These are phyloP conservation scores for Cornus kousa DNA, from an alignment of 148 eudicot genomes.

Conservation along the genomic window DNA sequence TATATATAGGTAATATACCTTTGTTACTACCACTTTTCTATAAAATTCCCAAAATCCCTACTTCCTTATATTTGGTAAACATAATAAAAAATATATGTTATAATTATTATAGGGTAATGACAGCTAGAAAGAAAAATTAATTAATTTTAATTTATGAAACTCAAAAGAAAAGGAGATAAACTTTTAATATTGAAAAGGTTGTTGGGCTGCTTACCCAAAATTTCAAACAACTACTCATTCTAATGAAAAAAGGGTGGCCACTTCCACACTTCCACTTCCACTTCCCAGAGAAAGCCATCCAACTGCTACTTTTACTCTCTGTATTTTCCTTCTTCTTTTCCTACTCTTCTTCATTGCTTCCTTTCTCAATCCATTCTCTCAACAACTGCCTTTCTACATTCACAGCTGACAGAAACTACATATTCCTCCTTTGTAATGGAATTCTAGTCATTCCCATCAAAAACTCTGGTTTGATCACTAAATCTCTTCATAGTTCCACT, in stretches of 20 bases:
- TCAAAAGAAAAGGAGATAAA: too few relatives aligned
- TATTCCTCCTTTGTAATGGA: slow-evolving; percentile 68
- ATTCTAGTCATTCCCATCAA: slow-evolving; percentile 48
- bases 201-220: too few relatives aligned
- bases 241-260: not conserved
- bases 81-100: too few relatives aligned
- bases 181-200: too few relatives aligned
- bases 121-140: too few relatives aligned
- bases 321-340: slow-evolving; percentile 28
- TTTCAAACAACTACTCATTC: too few relatives aligned
- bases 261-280: slow-evolving; percentile 4
- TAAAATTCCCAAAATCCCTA: too few relatives aligned
- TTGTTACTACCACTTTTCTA: too few relatives aligned
- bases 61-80: too few relatives aligned
- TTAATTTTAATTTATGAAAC: too few relatives aligned
- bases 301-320: slow-evolving; percentile 29
- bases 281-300: slow-evolving; percentile 17
- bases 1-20: too few relatives aligned
- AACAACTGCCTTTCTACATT: not conserved
- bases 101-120: too few relatives aligned
- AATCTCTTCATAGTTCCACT: not conserved
- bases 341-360: not conserved
- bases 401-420: slow-evolving; percentile 49
- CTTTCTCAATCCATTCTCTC: slow-evolving; percentile 4
- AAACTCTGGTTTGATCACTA: slow-evolving; percentile 22